Base-by-base conservation (phyloP, 1,284 basidiomycete species). In the Rhodotorula sp. region DNA sequence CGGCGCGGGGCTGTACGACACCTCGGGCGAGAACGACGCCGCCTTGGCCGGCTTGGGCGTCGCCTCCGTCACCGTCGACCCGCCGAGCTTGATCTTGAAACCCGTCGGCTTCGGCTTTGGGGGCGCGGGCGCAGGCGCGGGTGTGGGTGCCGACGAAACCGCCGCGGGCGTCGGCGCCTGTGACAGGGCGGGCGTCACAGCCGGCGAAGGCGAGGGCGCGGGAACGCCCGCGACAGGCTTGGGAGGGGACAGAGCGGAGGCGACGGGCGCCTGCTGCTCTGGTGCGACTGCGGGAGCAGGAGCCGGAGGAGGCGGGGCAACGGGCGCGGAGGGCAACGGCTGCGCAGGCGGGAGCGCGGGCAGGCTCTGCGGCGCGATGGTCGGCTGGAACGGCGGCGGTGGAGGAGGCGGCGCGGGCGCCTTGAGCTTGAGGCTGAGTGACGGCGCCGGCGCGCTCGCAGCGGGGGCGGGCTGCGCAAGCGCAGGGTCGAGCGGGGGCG, bases 401-500 rank as follows among this genome's bases (percentile, higher is more conserved):
- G 66, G 66, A 5, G 55, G 62, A 56, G 66, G 51, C 3, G 69
- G 64, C 34, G 67, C 57, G 27, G 61, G 48, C 8, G 62, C 41
- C 59, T 78, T 80, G 25, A 82, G 68, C 78, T 85, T 86, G 77
- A 78, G 58, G 27, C 85, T 86, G 56, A 71, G 37, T 9, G 32
- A 19, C 50, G 82, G 57, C 76, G 85, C 87, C 32, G 83, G 80
- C 57, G 82, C 79, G 10, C 82, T 78, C n/a, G 83, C 77, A 19
- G 72, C 61, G 50, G 62, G 66, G 17, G 50, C 57, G 32, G 64
- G 46, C 3, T 41, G 21, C 10, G 25, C 51, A 32, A 44, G n/a
- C n/a, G 69, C 56, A 51, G 64, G 56, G 29, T 34, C 25, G 7
- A 61, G n/a, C 8, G 57, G 61, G 27, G 53, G 60, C 6, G 50